Conservation (phyloP, 1,284 basidiomycete genomes). For the Tilletia walkeri region DNA sequence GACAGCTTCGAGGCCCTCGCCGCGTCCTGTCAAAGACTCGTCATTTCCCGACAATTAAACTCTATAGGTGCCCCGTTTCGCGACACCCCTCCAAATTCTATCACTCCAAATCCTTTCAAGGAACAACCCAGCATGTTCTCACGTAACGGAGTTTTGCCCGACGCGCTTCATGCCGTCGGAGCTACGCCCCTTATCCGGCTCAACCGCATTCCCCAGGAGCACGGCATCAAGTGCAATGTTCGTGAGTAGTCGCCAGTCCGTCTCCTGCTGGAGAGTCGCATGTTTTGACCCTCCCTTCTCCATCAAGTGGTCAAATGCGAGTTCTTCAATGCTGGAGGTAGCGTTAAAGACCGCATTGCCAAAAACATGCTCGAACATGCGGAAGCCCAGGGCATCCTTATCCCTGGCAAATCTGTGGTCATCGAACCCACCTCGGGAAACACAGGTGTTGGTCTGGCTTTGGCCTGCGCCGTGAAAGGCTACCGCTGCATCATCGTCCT, state of each 20-base stretch:
- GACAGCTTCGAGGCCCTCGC: not conserved
- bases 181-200: slow-evolving; percentile 63
- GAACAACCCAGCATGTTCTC: not conserved
- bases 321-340: slow-evolving; percentile 85
- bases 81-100: not conserved
- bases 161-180: slow-evolving; percentile 10
- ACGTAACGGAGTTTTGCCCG: slow-evolving; percentile 14
- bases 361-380: slow-evolving; percentile 88
- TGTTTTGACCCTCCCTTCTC: not conserved
- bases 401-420: slow-evolving; percentile 84
- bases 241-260: slow-evolving; percentile 62
- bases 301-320: slow-evolving; percentile 80
- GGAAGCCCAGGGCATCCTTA: slow-evolving; percentile 78
- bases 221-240: slow-evolving; percentile 84
- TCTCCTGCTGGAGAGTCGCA: not conserved
- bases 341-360: slow-evolving; percentile 87
- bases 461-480: slow-evolving; percentile 89
- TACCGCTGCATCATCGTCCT: slow-evolving; percentile 74
- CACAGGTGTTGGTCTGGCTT: slow-evolving; percentile 68
- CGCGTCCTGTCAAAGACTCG: too few relatives aligned
- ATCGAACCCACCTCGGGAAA: slow-evolving; percentile 88
- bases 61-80: not conserved
- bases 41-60: too few relatives aligned
- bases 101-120: too few relatives aligned
- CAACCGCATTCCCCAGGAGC: slow-evolving; percentile 71